A percentile compares a stretch with the other conserved stretches of the same genome.
phyloP scores from a whole-genome alignment of 257 asterid genomes.

The Petunia secreta region DNA sequence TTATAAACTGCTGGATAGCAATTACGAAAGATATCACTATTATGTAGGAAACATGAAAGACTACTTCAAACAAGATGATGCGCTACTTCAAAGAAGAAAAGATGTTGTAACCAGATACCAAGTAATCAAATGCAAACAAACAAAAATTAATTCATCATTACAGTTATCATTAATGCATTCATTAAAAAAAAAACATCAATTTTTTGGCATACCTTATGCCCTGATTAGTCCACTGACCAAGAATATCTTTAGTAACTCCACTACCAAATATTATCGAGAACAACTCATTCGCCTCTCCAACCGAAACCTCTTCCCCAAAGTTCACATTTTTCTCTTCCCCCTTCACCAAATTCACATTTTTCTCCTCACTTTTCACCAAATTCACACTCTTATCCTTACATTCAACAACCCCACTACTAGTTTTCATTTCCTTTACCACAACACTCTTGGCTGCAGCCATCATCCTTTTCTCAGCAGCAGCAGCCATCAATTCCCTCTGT shows the following conservation, averaged over 20 bases:
- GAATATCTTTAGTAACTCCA: constrained; percentile 65
- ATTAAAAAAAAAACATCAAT: background rate
- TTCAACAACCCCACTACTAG: constrained; percentile 26
- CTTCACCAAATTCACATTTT: constrained; percentile 34
- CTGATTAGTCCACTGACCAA: constrained; percentile 98
- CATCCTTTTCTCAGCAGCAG: constrained; percentile 98
- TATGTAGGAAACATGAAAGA: no score
- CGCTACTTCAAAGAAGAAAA: no score
- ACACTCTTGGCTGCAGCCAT: constrained; percentile 38
- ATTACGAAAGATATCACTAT: no score
- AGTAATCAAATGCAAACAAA: background rate
- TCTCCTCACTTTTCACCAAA: constrained; percentile 32
- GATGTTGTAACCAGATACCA: no score
- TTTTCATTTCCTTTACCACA: constrained; percentile 42
- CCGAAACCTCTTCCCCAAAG: constrained; percentile 48
- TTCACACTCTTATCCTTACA: constrained; percentile 43
- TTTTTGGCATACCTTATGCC: constrained; percentile 70
- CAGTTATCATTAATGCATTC: constrained; percentile 8
- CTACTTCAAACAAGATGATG: no score
- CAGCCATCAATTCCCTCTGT: constrained; percentile 94
- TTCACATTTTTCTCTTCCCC: constrained; percentile 36
- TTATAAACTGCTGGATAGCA: no score
- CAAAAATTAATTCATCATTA: background rate
- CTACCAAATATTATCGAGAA: constrained; percentile 78
- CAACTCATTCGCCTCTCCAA: constrained; percentile 65